phyloP scores from a whole-genome alignment of 148 eudicot species.

The Rhododendron vialii region DNA sequence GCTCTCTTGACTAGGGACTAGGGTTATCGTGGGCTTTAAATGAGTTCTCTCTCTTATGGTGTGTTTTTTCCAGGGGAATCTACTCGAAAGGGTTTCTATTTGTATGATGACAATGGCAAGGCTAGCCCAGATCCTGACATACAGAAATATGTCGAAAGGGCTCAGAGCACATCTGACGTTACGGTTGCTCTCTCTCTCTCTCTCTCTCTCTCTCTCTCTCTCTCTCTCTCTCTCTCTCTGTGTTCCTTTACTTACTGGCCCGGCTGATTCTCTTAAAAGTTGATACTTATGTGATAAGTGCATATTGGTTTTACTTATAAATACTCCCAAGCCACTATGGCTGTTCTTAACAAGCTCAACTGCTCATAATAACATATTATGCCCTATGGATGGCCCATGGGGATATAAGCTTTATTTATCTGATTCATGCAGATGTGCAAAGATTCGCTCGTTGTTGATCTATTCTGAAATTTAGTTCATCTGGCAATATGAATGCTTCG shows the following conservation, averaged over 20 bases:
- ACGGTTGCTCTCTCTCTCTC: conserved; percentile 15
- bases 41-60: not conserved
- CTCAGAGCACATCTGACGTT: conserved; percentile 13
- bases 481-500: not conserved
- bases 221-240: not conserved
- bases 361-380: not conserved
- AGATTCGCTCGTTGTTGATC: not conserved
- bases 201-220: not conserved
- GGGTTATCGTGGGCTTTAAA: not conserved
- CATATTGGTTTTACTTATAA: not conserved
- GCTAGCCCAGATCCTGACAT: conserved; percentile 31
- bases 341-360: not conserved
- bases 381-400: not conserved
- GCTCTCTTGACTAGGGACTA: not conserved
- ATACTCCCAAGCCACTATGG: too few species aligned
- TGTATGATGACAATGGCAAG: conserved; percentile 23
- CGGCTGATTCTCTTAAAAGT: not conserved
- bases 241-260: not conserved
- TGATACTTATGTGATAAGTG: not conserved
- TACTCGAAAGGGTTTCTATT: conserved; percentile 29
- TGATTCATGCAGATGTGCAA: not conserved
- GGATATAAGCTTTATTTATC: not conserved
- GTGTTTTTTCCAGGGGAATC: conserved; percentile 21
- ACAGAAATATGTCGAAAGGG: conserved; percentile 14
- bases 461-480: not conserved